phyloP scores from a whole-genome alignment of 1,284 basidiomycete species.

The Malassezia vespertilionis region DNA sequence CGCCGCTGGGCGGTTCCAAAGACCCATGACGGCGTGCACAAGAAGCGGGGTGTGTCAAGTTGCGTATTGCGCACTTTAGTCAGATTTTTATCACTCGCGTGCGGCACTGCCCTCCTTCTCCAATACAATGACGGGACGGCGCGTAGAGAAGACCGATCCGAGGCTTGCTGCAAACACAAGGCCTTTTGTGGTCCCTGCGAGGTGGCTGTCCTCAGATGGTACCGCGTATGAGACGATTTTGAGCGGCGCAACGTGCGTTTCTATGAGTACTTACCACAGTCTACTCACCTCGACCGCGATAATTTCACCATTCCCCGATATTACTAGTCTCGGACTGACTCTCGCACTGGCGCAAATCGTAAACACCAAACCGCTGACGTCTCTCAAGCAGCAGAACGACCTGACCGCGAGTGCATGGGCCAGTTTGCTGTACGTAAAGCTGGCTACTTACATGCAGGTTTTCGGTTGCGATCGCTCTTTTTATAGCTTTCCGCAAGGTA shows the following conservation, averaged over 20 bases:
- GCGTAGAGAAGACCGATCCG: slow-evolving; percentile 15
- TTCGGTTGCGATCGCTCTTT: not conserved
- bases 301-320: slow-evolving; percentile 11
- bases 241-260: slow-evolving; percentile 10
- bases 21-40: too few relatives aligned
- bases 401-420: slow-evolving; percentile 7
- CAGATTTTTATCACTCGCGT: too few relatives aligned
- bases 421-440: slow-evolving; percentile 12
- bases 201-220: not conserved
- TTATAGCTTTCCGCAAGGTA: slow-evolving; percentile 9
- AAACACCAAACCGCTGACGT: slow-evolving; percentile 4
- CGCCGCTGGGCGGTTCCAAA: too few relatives aligned
- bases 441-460: slow-evolving; percentile 4
- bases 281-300: slow-evolving; percentile 6
- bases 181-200: slow-evolving; percentile 3
- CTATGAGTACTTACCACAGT: slow-evolving; percentile 1
- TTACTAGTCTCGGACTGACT: slow-evolving; percentile 3
- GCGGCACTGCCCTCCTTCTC: not conserved
- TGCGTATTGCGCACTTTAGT: too few relatives aligned
- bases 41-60: too few relatives aligned
- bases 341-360: slow-evolving; percentile 3
- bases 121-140: slow-evolving; percentile 1
- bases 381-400: slow-evolving; percentile 8
- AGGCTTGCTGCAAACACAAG: not conserved
- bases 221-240: slow-evolving; percentile 1